phyloP scores from a whole-genome alignment of 2,329 filamentous ascomycete genomes.

The Seiridium unicorne region DNA sequence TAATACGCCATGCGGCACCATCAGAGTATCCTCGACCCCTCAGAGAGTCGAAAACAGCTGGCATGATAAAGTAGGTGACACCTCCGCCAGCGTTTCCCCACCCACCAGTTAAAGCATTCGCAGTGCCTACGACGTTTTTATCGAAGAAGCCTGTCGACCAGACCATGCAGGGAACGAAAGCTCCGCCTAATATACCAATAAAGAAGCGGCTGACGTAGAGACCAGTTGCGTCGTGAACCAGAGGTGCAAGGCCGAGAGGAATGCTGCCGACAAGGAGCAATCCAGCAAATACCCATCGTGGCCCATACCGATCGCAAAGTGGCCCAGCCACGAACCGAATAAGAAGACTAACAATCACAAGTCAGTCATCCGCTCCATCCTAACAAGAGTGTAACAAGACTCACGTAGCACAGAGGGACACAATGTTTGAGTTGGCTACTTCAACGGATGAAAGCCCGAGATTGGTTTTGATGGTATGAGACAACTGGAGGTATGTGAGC shows the following conservation, averaged over 20 bases:
- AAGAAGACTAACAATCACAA: constrained; percentile 53
- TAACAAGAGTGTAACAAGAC: not conserved
- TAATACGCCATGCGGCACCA: constrained; percentile 77
- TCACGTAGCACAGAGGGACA: constrained; percentile 71
- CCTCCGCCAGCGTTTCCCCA: constrained; percentile 87
- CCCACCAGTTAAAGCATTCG: constrained; percentile 81
- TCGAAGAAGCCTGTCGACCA: constrained; percentile 94
- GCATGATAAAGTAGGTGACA: constrained; percentile 93
- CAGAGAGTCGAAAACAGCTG: constrained; percentile 80
- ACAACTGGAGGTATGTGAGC: constrained; percentile 41
- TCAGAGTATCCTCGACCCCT: constrained; percentile 59
- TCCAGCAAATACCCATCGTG: constrained; percentile 76
- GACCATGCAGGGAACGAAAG: constrained; percentile 84
- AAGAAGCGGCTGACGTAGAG: constrained; percentile 78
- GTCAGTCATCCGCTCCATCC: not conserved
- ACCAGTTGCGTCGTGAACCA: constrained; percentile 65
- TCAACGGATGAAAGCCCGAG: constrained; percentile 68
- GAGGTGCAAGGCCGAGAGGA: constrained; percentile 78
- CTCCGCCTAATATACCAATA: constrained; percentile 74
- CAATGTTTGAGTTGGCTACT: constrained; percentile 87
- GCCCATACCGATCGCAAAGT: constrained; percentile 81
- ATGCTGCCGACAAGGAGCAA: constrained; percentile 75
- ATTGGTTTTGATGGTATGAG: constrained; percentile 77
- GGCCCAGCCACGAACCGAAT: constrained; percentile 78
- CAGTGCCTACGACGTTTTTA: constrained; percentile 85